Percentiles rank a stretch among this genome's conserved stretches.
Conservation (phyloP, 495 filamentous ascomycete genomes). For the Pseudoneurospora amorphoporcata region DNA sequence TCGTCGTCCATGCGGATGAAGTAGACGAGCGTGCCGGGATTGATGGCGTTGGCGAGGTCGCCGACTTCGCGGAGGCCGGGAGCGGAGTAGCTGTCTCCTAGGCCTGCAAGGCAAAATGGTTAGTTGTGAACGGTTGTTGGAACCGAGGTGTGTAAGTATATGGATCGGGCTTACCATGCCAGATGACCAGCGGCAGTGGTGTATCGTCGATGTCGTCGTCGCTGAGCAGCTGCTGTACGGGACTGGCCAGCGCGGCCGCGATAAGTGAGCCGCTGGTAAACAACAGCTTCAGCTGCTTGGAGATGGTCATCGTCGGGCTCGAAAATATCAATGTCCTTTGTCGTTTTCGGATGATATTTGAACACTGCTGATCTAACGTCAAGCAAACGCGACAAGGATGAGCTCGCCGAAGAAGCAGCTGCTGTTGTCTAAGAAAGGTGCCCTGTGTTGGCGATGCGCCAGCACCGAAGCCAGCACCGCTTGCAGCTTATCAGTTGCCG, state of each 20-base stretch:
- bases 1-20: conserved; percentile 64
- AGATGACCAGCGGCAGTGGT: conserved; percentile 80
- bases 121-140: not conserved
- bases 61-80: conserved; percentile 62
- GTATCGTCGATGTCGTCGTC: conserved; percentile 38
- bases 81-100: conserved; percentile 59
- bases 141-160: not conserved
- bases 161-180: conserved; percentile 65
- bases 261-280: conserved; percentile 21
- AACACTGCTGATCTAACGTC: not conserved
- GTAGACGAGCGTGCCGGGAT: conserved; percentile 81
- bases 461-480: not conserved
- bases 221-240: conserved; percentile 6
- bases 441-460: not conserved
- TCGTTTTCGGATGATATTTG: not conserved
- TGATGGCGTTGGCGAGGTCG: conserved; percentile 53
- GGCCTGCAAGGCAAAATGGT: conserved; percentile 13
- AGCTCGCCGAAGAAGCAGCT: not conserved
- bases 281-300: conserved; percentile 9
- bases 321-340: not conserved
- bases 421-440: not conserved
- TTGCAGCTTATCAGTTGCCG: not conserved
- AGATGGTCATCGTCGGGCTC: conserved; percentile 11
- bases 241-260: conserved; percentile 15
- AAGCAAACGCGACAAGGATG: not conserved